Base-by-base conservation (phyloP, 805 yeast genomes). In the Zygosaccharomyces bisporus region DNA sequence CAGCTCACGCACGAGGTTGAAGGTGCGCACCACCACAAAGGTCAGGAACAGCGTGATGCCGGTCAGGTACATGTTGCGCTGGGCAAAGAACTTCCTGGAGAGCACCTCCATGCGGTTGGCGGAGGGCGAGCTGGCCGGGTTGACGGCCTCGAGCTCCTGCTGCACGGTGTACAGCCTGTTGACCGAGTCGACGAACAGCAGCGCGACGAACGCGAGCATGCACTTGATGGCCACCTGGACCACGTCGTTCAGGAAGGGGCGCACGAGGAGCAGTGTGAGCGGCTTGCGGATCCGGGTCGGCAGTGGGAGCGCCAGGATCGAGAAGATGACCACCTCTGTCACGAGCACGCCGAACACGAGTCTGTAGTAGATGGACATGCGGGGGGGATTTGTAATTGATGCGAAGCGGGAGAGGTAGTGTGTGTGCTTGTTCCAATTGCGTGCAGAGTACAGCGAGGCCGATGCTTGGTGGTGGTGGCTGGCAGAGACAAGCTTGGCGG, bases 21-120 rank as follows among this genome's bases (percentile, higher is more conserved):
- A 88, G 2, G 96, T 88, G 69, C 97, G 78, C 59, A 83, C 81
- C 54, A 90, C 80, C 41, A 88, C 83, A 60, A 90, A 73, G 1
- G 96, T 86, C 58, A 93, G 72, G 64, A 93, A 93, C 64, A 93
- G 76, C 2, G 98, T 89, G 68, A 90, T 88, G 1, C 99, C 99
- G 55, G 96, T 88, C 40, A 93, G 74, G 58, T 93, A 93, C 83
- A 89, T 80, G 73, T 93, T 93, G 71, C 99, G 81, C 71, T 93
- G 99, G 16, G 97, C 88, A 61, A 90, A 90, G 68, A 93, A 93
- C 60, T 89, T 78, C 67, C 96, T 79, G 17, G 96, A 93, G 66
- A 85, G 89, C 44, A 86, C 74, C 60, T 93, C 98, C 16, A 88
- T 70, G 47, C 96, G 75, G 56, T 86, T 91, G 47, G 66, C 68